Conservation (phyloP, 169 alveolate genomes). For the Perkinsus marinus region DNA sequence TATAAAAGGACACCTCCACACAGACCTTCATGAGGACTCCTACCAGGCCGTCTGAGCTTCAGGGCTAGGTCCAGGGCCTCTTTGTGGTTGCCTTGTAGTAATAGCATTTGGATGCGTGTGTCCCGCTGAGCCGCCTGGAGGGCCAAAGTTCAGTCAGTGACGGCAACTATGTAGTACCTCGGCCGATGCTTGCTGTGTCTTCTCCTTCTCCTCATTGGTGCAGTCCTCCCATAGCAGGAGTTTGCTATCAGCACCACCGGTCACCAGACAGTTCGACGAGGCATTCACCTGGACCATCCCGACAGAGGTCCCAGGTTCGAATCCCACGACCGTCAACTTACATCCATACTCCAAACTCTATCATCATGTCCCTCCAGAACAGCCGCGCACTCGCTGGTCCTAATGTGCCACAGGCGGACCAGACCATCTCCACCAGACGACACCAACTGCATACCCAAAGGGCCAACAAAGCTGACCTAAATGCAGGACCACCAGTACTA, state of each 20-base stretch:
- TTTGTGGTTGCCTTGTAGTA: neutral
- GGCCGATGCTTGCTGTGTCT: neutral
- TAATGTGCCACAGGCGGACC: conserved; percentile 60
- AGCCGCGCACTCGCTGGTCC: conserved; percentile 48
- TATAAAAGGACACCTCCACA: neutral
- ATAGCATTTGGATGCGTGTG: neutral
- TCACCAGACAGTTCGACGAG: neutral
- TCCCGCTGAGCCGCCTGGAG: neutral
- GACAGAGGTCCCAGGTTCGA: neutral
- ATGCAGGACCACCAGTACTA: neutral
- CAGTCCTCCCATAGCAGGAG: neutral
- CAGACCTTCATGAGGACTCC: neutral
- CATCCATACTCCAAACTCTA: conserved; percentile 1
- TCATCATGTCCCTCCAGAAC: conserved; percentile 54
- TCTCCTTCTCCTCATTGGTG: neutral
- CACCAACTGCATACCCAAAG: conserved; percentile 40
- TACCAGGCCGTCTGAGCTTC: neutral
- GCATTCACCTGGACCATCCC: neutral
- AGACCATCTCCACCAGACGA: conserved; percentile 56
- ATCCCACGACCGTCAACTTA: neutral
- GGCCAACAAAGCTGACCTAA: neutral
- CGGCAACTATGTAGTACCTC: neutral
- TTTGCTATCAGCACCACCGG: neutral
- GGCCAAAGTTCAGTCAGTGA: too few relatives aligned
- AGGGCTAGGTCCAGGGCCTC: neutral